Evolutionary conservation across 306 rosid genomes (phyloP).

Genomic region (Acmispon strigosus): DNA sequence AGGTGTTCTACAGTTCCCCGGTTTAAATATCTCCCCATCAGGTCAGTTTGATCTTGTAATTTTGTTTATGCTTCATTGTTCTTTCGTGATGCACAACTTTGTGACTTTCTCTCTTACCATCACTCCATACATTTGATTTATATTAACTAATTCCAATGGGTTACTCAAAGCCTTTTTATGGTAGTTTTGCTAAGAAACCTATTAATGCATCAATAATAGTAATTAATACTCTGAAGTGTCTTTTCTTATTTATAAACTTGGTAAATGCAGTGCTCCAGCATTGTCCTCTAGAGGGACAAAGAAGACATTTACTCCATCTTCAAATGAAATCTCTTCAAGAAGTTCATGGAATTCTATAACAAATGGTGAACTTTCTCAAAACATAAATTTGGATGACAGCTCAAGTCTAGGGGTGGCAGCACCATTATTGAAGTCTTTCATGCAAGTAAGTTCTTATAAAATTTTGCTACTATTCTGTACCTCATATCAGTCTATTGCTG

Average conservation of each 20-base stretch:
- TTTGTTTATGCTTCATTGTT: slow-evolving; percentile 6
- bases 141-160: not conserved
- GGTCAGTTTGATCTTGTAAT: slow-evolving; percentile 43
- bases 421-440: slow-evolving; percentile 87
- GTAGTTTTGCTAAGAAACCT: slow-evolving; percentile 6
- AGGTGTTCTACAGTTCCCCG: slow-evolving; percentile 97
- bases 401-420: slow-evolving; percentile 86
- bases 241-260: slow-evolving; percentile 17
- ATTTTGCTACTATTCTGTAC: not conserved
- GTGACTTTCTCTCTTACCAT: not conserved
- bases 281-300: slow-evolving; percentile 84
- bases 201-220: not conserved
- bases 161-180: slow-evolving; percentile 4
- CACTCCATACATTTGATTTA: not conserved
- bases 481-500: not conserved
- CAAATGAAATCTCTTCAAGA: slow-evolving; percentile 63
- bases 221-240: not conserved
- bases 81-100: not conserved
- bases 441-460: slow-evolving; percentile 57
- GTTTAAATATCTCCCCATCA: slow-evolving; percentile 97
- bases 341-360: slow-evolving; percentile 77
- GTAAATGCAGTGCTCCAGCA: slow-evolving; percentile 77
- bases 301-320: slow-evolving; percentile 55
- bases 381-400: slow-evolving; percentile 71
- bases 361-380: slow-evolving; percentile 71